Evolutionary conservation across 2,329 filamentous ascomycete species (phyloP), one percentile per base, ranked within the genome.

Genomic region (Spiromastix sp.): DNA sequence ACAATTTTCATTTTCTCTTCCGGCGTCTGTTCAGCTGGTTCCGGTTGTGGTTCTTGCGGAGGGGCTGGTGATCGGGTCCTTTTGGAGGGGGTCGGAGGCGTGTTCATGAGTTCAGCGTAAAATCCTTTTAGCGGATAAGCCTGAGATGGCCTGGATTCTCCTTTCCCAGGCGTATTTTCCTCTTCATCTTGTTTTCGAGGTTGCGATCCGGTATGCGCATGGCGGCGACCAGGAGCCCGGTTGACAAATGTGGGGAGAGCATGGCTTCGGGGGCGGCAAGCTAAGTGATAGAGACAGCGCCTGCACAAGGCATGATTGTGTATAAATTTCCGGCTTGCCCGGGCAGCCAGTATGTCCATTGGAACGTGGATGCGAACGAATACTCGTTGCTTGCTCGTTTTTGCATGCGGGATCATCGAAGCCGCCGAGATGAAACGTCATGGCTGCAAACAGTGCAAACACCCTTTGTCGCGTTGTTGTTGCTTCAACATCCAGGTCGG

Each of bases 1-100:
- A 95, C 71, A 49, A 93, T 75, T 29, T 76, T 63, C 35, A 77
- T 73, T 50, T 68, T 71, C 29, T 65, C 58, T 40, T 61, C 52
- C 3, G 58, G 54, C 5, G 56, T 46, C 30, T 55, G 45, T 35
- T 54, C 36, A 17, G 37, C 35, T 10, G n/a, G 28, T 29, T 28
- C 22, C 16, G 40, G 40, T 5, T 11, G 27, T 2, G 19, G 1
- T 28, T 38, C 26, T 7, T 16, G 20, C 24, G 48, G 47, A n/a
- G 46, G 15, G 25, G 30, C 9, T 19, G 33, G n/a, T 27, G 17
- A 11, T n/a, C 17, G 29, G n/a, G 18, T 16, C 25, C 30, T 30
- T 21, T 16, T n/a, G n/a, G n/a, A n/a, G n/a, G n/a, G n/a, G n/a
- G n/a, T n/a, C n/a, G n/a, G n/a, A 6, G 13, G 18, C 24, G 29